Base-by-base conservation (phyloP, 352 stramenopile genomes). In the Elongisporangium undulatum region DNA sequence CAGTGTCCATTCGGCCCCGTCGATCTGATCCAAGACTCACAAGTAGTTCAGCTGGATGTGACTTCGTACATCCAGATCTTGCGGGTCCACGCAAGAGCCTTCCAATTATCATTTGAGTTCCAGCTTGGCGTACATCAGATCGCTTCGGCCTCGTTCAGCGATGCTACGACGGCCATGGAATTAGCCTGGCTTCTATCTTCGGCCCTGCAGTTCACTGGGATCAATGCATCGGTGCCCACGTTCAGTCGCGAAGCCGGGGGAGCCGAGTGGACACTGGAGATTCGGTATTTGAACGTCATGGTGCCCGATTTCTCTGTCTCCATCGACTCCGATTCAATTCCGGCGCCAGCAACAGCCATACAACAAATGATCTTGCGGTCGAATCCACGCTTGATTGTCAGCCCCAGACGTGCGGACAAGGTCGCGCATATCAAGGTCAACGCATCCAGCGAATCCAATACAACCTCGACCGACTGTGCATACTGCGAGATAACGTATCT, bases 1-100 rank as follows among this genome's bases (percentile, higher is more conserved):
- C 51, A 63, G 23, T 71, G 64, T 55, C 64, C 64, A 26, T 71
- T 71, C 21, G 64, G 64, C 10, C 64, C 64, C 4, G 21, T 71
- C 15, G 61, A 68, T 2, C 4, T 59, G 23, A 48, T 71, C 15
- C 21, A 59, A 26, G 23, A 49, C 3, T 26, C 19, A 1, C 24
- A 45, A 3, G 17, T 55, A 34, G 50, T 71, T 1, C 13, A 58
- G n/a, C 55, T 71, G 5, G 55, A 61, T 16, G 52, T 53, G 38
- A 53, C 60, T 12, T 61, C 51, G 22, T 67, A 62, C 34, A 49
- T 68, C 5, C 64, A 71, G n/a, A 6, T 71, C 6, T 0, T 68
- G 4, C 56, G 60, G 2, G 51, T 68, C 48, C 50, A 58, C 17
- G 15, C 41, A 1, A 24, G 45, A 17, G 22, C 22, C 16, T 71